Evolutionary conservation across 2,329 filamentous ascomycete genomes (phyloP).

Genomic region (Alternaria arborescens): DNA sequence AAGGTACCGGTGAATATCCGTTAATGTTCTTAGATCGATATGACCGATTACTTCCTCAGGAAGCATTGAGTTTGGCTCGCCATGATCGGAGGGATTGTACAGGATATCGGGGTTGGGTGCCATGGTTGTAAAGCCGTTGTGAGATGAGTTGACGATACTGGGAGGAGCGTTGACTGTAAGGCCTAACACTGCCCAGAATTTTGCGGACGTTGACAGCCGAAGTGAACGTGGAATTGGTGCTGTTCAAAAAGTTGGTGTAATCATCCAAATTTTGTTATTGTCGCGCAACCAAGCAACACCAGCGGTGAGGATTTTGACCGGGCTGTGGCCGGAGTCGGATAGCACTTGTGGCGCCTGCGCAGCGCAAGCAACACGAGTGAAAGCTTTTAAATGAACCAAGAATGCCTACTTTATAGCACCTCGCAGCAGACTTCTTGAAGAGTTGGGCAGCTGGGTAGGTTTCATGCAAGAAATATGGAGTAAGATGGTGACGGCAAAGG

Average conservation of each 20-base stretch:
- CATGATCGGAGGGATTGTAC: slow-evolving; percentile 8
- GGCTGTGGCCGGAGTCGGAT: slow-evolving; percentile 9
- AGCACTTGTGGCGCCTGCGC: slow-evolving; percentile 5
- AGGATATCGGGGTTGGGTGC: slow-evolving; percentile 1
- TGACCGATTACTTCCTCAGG: slow-evolving; percentile 31
- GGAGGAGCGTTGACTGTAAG: not conserved
- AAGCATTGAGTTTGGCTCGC: slow-evolving; percentile 15
- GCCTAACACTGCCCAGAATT: not conserved
- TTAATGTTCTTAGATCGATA: slow-evolving; percentile 33
- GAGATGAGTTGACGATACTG: not conserved
- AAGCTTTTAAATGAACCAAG: not conserved
- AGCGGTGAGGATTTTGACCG: slow-evolving; percentile 20
- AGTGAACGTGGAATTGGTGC: not conserved
- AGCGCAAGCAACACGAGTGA: slow-evolving; percentile 1
- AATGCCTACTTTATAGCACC: not conserved
- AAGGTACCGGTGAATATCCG: slow-evolving; percentile 33
- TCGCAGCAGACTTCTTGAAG: not conserved
- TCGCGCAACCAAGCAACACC: slow-evolving; percentile 7
- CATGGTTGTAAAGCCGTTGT: slow-evolving; percentile 16
- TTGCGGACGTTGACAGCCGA: not conserved
- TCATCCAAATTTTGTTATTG: slow-evolving; percentile 9
- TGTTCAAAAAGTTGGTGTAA: not conserved
- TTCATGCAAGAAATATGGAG: slow-evolving; percentile 5
- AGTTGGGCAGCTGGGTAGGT: not conserved
- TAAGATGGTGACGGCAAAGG: slow-evolving; percentile 12